Base-by-base conservation (phyloP, 805 yeast species). In the Yamadazyma kitorensis region DNA sequence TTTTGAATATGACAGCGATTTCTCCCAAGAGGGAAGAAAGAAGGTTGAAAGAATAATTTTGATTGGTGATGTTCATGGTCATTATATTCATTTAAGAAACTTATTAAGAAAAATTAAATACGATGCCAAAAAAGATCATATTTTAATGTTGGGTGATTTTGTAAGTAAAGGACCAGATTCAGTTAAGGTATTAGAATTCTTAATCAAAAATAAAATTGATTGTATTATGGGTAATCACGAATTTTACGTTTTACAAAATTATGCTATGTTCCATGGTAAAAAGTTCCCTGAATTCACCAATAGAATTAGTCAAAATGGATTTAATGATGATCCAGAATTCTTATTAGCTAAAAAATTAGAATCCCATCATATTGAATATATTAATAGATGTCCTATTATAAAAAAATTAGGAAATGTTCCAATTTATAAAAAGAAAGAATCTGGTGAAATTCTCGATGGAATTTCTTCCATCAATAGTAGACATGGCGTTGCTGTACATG, bases 161-260 rank as follows among this genome's bases (percentile, higher is more conserved):
- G 66, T 86, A 12, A 70, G 87, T 32, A 91, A 89, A 53, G 98
- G 98, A 1, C 80, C 84, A 4, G 78, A 83, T 38, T 83, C 95
- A 1, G 42, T 74, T 10, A 74, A 72, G 24, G 87, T 87, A 2
- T 53, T 88, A 8, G 81, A 87, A 39, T 80, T 58, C 48, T 80
- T 85, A 13, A 47, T 80, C 21, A 63, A 75, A 15, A 53, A 78
- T 45, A 62, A 74, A 11, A 72, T 85, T 11, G 78, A 76, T 34
- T 88, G 95, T 52, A 77, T 89, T 2, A 62, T 93, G 39, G 97
- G 98, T 0, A 89, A 89, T 62, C 96, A 91, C 57, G 98, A 89
- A 57, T 69, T 81, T 41, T 80, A 78, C 40, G 73, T 83, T 8
- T 52, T 89, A 44, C 70, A 78, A 35, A 62, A 80, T 49, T 86